phyloP scores from a whole-genome alignment of 495 filamentous ascomycete species.

The Trichoderma parareesei region DNA sequence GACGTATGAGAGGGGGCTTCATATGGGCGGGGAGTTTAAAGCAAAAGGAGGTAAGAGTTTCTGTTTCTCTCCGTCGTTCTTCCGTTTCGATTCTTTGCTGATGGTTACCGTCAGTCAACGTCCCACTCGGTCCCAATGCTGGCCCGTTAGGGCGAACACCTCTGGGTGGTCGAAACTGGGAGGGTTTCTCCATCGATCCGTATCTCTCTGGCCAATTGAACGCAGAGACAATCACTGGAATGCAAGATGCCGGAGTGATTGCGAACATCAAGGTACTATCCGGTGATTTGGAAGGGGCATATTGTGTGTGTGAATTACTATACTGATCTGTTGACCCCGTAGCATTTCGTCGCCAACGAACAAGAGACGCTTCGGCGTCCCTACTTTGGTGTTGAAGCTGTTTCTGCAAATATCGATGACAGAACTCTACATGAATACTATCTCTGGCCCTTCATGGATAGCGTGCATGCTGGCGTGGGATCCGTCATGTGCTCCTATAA shows the following conservation, averaged over 20 bases:
- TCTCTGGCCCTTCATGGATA: constrained; percentile 63
- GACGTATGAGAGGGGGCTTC: constrained; percentile 35
- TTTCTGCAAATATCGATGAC: constrained; percentile 59
- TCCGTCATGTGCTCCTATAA: constrained; percentile 67
- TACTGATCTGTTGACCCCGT: not conserved
- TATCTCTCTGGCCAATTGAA: constrained; percentile 41
- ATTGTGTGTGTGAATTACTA: not conserved
- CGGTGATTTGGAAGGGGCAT: not conserved
- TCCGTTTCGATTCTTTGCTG: not conserved
- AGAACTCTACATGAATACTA: constrained; percentile 65
- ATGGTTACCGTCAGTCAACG: constrained; percentile 35
- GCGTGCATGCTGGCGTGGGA: constrained; percentile 51
- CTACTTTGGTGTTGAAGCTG: constrained; percentile 31
- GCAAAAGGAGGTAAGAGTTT: constrained; percentile 53
- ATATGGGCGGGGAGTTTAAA: constrained; percentile 52
- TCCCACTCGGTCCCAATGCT: constrained; percentile 58
- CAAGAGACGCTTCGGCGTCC: constrained; percentile 57
- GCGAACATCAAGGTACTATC: constrained; percentile 42
- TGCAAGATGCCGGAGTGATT: constrained; percentile 46
- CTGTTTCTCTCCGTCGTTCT: not conserved
- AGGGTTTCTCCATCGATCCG: constrained; percentile 43
- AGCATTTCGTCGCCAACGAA: constrained; percentile 59
- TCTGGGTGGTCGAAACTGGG: constrained; percentile 51
- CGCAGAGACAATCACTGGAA: constrained; percentile 36
- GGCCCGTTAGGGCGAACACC: constrained; percentile 47